These are phyloP conservation scores for Fusarium pilosicola DNA, from an alignment of 2,329 filamentous ascomycete genomes.

Conservation along the genomic window DNA sequence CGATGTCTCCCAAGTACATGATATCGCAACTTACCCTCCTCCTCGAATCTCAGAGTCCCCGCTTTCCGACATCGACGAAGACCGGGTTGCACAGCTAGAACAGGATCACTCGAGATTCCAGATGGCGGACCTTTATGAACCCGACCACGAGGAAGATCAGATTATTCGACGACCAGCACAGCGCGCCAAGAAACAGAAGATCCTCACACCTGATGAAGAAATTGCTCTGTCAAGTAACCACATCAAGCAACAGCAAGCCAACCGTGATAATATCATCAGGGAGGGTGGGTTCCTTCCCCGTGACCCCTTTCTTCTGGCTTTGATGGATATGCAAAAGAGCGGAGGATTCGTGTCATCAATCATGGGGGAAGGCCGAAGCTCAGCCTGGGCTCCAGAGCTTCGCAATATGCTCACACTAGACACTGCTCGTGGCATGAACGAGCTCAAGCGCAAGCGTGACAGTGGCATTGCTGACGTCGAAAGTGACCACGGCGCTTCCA, in stretches of 20 bases:
- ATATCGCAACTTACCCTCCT: constrained; percentile 60
- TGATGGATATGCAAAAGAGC: constrained; percentile 91
- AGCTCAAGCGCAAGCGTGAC: constrained; percentile 94
- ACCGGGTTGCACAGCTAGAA: constrained; percentile 68
- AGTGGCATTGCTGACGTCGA: constrained; percentile 85
- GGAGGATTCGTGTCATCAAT: constrained; percentile 90
- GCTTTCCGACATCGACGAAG: constrained; percentile 75
- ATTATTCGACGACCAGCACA: constrained; percentile 76
- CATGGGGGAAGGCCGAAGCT: constrained; percentile 81
- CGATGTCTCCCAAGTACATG: constrained; percentile 67
- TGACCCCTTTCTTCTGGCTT: constrained; percentile 84
- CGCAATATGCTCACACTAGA: constrained; percentile 92
- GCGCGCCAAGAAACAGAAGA: constrained; percentile 78
- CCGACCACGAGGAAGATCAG: constrained; percentile 65
- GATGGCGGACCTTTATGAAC: constrained; percentile 70
- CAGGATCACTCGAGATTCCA: constrained; percentile 64
- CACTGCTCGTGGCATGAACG: constrained; percentile 77
- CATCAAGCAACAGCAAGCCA: constrained; percentile 87
- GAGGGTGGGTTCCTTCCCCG: constrained; percentile 84
- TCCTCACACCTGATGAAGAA: constrained; percentile 82
- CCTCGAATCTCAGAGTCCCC: constrained; percentile 75
- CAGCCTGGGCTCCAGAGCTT: constrained; percentile 90
- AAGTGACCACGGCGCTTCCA: constrained; percentile 69
- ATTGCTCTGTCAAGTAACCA: constrained; percentile 80
- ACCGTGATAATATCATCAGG: constrained; percentile 87